Evolutionary conservation across 805 yeast species (phyloP).

Genomic region (Schwanniomyces vanrijiae): DNA sequence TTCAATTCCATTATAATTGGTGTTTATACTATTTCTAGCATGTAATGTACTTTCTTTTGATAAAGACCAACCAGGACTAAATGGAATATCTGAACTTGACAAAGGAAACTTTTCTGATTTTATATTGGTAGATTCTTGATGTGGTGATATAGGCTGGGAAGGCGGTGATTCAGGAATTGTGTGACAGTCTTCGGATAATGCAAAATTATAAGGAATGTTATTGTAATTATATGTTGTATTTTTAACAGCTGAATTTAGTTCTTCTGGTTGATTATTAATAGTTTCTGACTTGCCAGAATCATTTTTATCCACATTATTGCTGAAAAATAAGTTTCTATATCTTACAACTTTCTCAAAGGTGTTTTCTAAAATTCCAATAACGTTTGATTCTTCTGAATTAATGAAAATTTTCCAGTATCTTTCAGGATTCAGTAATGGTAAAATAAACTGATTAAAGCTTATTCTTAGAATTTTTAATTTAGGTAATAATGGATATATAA

Average conservation of each 20-base stretch:
- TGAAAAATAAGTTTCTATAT: slow-evolving; percentile 39
- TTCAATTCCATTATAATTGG: not conserved
- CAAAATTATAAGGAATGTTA: slow-evolving; percentile 1
- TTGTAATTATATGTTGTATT: not conserved
- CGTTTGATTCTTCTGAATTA: slow-evolving; percentile 26
- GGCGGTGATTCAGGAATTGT: slow-evolving; percentile 44
- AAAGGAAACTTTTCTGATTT: not conserved
- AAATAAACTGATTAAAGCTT: slow-evolving; percentile 47
- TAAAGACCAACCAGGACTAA: slow-evolving; percentile 10
- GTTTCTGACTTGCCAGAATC: not conserved
- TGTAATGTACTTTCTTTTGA: slow-evolving; percentile 19
- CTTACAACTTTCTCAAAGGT: slow-evolving; percentile 42
- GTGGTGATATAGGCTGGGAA: slow-evolving; percentile 42
- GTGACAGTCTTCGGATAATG: slow-evolving; percentile 17
- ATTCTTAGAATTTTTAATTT: slow-evolving; percentile 57
- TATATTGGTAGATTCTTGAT: slow-evolving; percentile 8
- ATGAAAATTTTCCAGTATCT: slow-evolving; percentile 66
- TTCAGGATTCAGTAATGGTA: slow-evolving; percentile 72
- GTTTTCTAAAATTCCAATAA: slow-evolving; percentile 26
- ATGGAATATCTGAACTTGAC: slow-evolving; percentile 1
- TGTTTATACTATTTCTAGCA: slow-evolving; percentile 25
- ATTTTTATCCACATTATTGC: not conserved
- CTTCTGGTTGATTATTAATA: not conserved
- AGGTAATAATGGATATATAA: slow-evolving; percentile 74
- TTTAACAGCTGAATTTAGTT: not conserved